Evolutionary conservation across 164 flowering plant genomes (phyloP).

Genomic region (Protea cynaroides): DNA sequence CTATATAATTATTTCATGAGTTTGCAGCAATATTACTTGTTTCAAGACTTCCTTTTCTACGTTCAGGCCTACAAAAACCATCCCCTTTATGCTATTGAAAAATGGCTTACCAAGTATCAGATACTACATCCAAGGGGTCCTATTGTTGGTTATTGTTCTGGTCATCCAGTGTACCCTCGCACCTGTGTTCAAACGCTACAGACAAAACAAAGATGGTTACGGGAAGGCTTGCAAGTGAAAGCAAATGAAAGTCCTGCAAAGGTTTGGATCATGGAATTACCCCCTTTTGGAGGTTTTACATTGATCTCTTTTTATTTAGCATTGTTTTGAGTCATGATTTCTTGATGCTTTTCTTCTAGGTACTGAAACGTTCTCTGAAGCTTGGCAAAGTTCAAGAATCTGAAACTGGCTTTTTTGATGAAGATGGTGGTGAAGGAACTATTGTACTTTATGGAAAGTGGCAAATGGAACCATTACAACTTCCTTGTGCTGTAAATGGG

Average conservation of each 20-base stretch:
- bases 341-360: slow-evolving; percentile 26
- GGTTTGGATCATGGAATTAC: slow-evolving; percentile 32
- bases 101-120: slow-evolving; percentile 87
- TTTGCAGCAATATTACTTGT: slow-evolving; percentile 5
- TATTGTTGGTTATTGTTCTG: slow-evolving; percentile 75
- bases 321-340: background rate
- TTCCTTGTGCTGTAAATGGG: slow-evolving; percentile 83
- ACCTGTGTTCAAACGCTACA: slow-evolving; percentile 73
- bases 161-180: slow-evolving; percentile 91
- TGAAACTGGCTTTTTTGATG: slow-evolving; percentile 41
- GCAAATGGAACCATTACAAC: slow-evolving; percentile 73
- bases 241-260: slow-evolving; percentile 67
- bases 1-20: slow-evolving; percentile 2
- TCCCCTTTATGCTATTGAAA: slow-evolving; percentile 79
- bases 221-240: slow-evolving; percentile 81
- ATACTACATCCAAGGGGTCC: slow-evolving; percentile 88
- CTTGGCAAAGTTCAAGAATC: slow-evolving; percentile 25
- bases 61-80: slow-evolving; percentile 85
- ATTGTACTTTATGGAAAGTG: slow-evolving; percentile 78
- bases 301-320: background rate
- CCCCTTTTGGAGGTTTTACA: slow-evolving; percentile 6
- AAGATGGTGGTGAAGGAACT: slow-evolving; percentile 31
- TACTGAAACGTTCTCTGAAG: slow-evolving; percentile 52
- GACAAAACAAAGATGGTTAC: slow-evolving; percentile 83
- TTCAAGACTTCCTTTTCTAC: slow-evolving; percentile 5